Base-by-base conservation (phyloP, 1,139 yeast species). In the Yamadazyma trypodendri region DNA sequence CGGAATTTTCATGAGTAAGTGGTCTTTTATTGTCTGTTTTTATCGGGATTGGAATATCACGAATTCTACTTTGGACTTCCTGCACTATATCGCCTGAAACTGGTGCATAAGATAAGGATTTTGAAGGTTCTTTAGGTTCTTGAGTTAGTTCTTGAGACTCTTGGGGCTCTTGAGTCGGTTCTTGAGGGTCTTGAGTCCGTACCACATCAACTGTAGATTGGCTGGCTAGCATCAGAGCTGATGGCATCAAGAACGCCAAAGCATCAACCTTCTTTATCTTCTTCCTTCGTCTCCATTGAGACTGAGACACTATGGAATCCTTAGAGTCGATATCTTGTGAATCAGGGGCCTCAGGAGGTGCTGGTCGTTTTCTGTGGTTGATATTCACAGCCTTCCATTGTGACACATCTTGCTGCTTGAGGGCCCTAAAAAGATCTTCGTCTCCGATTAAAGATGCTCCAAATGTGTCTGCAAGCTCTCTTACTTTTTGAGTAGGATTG, bases 171-270 rank as follows among this genome's bases (percentile, higher is more conserved):
- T 23, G 24, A 10, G 11, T n/a, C 10, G 11, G 5, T 23, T 5
- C 12, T 9, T 23, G 6, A 9, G 6, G 9, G n/a, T 14, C 13
- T 16, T 28, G n/a, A n/a, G n/a, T n/a, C n/a, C n/a, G n/a, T n/a
- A n/a, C n/a, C n/a, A n/a, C n/a, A n/a, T 27, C 25, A 4, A 12
- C n/a, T 5, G n/a, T 12, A 25, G 28, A 25, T 22, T 28, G 31
- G 31, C 22, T 28, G 12, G 22, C 22, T 12, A 22, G 21, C 4
- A 16, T 20, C 14, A 14, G 22, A 10, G 16, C 11, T 23, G 38
- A 23, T n/a, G 46, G 43, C 24, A 39, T 23, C 39, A 42, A 36
- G 30, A 46, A 46, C 6, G 45, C 46, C n/a, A 46, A 31, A 13
- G 38, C 36, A 28, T 41, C 40, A 2, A 37, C 33, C 17, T 42